Percentiles rank a stretch among this genome's conserved stretches.
Evolutionary conservation across 2,329 filamentous ascomycete genomes (phyloP).

Genomic region (Alternaria incomplexa): DNA sequence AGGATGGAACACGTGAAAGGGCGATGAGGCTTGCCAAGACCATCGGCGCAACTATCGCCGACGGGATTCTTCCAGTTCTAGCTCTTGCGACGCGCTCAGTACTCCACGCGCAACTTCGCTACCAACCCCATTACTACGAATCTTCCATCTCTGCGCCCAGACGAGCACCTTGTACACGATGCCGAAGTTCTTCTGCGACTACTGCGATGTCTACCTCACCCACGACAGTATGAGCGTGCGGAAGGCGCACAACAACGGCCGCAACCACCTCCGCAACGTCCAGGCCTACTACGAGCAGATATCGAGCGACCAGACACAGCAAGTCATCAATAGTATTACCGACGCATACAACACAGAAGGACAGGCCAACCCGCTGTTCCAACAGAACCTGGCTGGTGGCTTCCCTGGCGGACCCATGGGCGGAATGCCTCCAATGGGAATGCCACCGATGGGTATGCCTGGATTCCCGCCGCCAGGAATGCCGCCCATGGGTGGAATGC

Average conservation of each 20-base stretch:
- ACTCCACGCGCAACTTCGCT: conserved; percentile 2
- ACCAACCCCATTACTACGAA: neutral
- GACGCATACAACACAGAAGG: conserved; percentile 94
- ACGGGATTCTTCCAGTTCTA: conserved; percentile 28
- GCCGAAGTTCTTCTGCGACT: conserved; percentile 68
- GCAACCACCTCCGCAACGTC: conserved; percentile 96
- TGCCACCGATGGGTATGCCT: conserved; percentile 29
- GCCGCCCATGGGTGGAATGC: conserved; percentile 40
- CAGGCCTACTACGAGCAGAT: conserved; percentile 99
- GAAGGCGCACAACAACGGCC: conserved; percentile 95
- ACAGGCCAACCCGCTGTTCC: conserved; percentile 85
- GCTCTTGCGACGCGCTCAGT: conserved; percentile 25
- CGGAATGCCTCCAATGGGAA: conserved; percentile 26
- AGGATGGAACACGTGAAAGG: neutral
- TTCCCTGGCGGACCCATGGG: conserved; percentile 39
- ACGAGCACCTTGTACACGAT: conserved; percentile 9
- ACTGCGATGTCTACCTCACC: conserved; percentile 99
- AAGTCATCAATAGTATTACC: conserved; percentile 97
- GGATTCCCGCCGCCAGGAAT: conserved; percentile 35
- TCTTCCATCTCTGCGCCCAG: neutral
- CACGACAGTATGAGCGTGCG: conserved; percentile 99
- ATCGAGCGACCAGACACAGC: conserved; percentile 97
- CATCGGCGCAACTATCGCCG: conserved; percentile 21
- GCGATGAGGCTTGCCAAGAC: conserved; percentile 15
- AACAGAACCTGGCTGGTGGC: conserved; percentile 56